Base-by-base conservation (phyloP, 768 basidiomycete genomes). In the Hydnomerulius pinastri region DNA sequence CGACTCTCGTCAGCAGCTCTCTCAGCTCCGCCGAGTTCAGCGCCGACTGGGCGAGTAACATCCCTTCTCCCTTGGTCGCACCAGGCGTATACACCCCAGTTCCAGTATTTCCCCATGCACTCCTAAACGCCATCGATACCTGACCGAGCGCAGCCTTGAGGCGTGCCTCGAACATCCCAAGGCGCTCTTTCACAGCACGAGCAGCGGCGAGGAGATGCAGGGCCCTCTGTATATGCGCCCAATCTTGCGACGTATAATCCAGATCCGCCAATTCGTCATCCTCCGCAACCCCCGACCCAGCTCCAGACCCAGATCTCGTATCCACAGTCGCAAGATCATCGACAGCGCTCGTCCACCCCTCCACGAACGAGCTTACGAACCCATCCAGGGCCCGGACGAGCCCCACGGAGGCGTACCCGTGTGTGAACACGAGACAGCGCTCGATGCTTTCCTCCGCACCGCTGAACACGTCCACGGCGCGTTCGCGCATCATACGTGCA, bases 181-280 rank as follows among this genome's bases (percentile, higher is more conserved):
- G 70, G 20, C 86, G 83, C 33, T 91, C 89, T 30, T 77, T 78
- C 15, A 95, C 77, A 1, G 80, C 78, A 4, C 87, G 82, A 23
- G 86, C 87, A 28, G 90, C 83, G n/a, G 89, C 84, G 33, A 98
- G 79, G 32, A 95, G 77, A 63, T 92, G 91, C 12, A 98, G 69
- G 2, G 83, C 84, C 10, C 82, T 69, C 67, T 97, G 95, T 50
- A 98, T 92, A 24, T 83, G 77, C 2, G 83, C 78, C 92, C 93
- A 97, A 67, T 98, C 95, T 49, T 92, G 84, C 4, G 85, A 73
- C 2, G 89, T 86, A 61, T 97, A 98, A 69, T 98, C 91, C 53
- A 91, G 70, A 61, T 87, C 87, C 0, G 83, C 81, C 29, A 94
- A 73, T 43, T 92, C 92, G 46, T 79, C 80, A 27, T 74, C 78